Base-by-base conservation (phyloP, 2,329 filamentous ascomycete genomes). In the Scedosporium apiospermum region DNA sequence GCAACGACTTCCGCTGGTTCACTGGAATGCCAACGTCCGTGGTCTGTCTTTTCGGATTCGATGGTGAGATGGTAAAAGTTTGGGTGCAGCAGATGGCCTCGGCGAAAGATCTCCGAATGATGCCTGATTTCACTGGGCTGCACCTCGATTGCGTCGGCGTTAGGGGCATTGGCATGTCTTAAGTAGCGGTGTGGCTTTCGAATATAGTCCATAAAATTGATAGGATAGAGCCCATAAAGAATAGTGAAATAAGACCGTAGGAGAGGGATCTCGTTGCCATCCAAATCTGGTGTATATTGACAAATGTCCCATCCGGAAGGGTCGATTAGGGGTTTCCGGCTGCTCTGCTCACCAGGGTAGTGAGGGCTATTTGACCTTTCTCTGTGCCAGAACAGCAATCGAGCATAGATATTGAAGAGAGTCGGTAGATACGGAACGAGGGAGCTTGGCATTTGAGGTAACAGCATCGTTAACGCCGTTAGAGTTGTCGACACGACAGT, bases 181-280 rank as follows among this genome's bases (percentile, higher is more conserved):
- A 95, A 77, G 69, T 89, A 93, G 66, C 88, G 85, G 67, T 91
- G 86, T 3, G 90, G 90, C 69, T 93, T 93, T 63, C 90, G 84
- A 65, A 95, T 88, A 70, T 93, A 95, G 72, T 88, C 88, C 84
- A 91, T 89, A 68, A 95, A 91, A 71, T 93, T 93, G 69, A 93
- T 84, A 1, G 90, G 90, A 66, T 93, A 95, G 4, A 95, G 76
- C 0, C 90, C 91, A 67, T 95, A 95, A 0, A 95, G 78, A 27
- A 92, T 88, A 2, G 89, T 93, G 68, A 92, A 95, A 72, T 91
- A 93, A 67, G 87, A 84, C 61, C 87, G 75, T 1, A 93, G 79
- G 64, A 90, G 87, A 4, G 87, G 84, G 2, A 91, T 83, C 3
- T 81, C 77, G 5, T 81, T 79, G 51, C 85, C 84, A 61, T 89